A percentile compares a stretch with the other conserved stretches of the same genome.
Evolutionary conservation across 1,284 basidiomycete species (phyloP).

Genomic region (Vanrija sp.): DNA sequence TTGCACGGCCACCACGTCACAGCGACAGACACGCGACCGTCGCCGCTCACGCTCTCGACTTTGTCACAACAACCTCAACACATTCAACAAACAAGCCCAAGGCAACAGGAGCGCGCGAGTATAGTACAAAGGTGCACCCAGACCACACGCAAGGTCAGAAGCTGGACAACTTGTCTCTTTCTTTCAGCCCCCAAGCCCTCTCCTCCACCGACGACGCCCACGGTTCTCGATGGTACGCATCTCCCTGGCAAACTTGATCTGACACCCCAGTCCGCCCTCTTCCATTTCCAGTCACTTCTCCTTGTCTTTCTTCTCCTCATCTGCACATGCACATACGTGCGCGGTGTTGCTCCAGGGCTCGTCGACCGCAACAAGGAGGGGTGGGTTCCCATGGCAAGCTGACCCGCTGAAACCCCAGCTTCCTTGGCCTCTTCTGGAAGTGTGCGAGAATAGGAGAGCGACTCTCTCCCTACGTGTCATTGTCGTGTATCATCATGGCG

Average conservation of each 20-base stretch:
- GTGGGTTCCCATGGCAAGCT: conserved; percentile 53
- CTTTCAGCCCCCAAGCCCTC: too few species aligned
- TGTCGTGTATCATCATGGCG: conserved; percentile 78
- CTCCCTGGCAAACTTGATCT: background rate
- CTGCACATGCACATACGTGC: conserved; percentile 95
- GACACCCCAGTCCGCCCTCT: conserved; percentile 80
- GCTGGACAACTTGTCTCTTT: too few species aligned
- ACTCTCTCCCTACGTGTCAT: conserved; percentile 73
- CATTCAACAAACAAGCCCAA: too few species aligned
- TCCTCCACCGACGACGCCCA: too few species aligned
- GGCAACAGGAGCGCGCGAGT: too few species aligned
- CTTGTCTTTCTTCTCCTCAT: conserved; percentile 89
- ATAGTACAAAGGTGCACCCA: too few species aligned
- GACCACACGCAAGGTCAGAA: too few species aligned
- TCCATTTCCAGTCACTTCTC: conserved; percentile 95
- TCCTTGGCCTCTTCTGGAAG: conserved; percentile 89
- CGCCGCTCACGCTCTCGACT: too few species aligned
- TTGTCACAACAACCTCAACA: too few species aligned
- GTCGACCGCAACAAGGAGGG: conserved; percentile 94
- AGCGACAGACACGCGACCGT: too few species aligned
- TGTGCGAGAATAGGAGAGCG: conserved; percentile 85
- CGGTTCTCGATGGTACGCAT: background rate
- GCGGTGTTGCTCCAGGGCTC: conserved; percentile 80
- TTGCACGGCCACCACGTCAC: too few species aligned
- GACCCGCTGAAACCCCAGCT: conserved; percentile 53